Conservation (phyloP, 2,329 filamentous ascomycete species). For the Botrytis pseudocinerea region DNA sequence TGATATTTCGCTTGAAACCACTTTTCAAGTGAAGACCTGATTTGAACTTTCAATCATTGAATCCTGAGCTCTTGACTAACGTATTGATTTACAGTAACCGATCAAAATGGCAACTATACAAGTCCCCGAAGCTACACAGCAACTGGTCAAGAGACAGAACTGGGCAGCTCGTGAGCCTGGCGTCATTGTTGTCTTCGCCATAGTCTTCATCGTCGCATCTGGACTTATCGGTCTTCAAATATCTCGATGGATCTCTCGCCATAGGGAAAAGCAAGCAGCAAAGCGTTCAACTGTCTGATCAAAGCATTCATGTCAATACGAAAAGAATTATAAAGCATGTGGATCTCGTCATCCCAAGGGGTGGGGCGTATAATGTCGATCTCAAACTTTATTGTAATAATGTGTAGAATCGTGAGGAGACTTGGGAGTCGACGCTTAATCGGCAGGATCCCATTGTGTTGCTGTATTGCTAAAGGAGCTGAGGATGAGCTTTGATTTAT, state of each 20-base stretch:
- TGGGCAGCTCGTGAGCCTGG: conserved; percentile 59
- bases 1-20: neutral
- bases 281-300: conserved; percentile 13
- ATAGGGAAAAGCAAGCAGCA: conserved; percentile 20
- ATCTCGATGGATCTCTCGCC: conserved; percentile 46
- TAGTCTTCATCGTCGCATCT: conserved; percentile 56
- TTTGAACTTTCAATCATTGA: neutral
- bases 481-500: neutral
- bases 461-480: neutral
- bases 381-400: neutral
- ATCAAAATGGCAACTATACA: conserved; percentile 31
- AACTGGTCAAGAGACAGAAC: conserved; percentile 55
- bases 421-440: neutral
- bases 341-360: neutral
- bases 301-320: neutral
- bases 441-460: neutral
- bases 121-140: conserved; percentile 37
- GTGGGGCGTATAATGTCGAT: neutral
- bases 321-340: neutral
- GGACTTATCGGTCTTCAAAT: conserved; percentile 53
- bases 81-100: conserved; percentile 14
- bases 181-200: conserved; percentile 62
- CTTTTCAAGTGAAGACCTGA: neutral
- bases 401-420: neutral
- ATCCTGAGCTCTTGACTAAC: conserved; percentile 5